phyloP scores from a whole-genome alignment of 768 basidiomycete genomes.

The Phlegmacium glaucopus region DNA sequence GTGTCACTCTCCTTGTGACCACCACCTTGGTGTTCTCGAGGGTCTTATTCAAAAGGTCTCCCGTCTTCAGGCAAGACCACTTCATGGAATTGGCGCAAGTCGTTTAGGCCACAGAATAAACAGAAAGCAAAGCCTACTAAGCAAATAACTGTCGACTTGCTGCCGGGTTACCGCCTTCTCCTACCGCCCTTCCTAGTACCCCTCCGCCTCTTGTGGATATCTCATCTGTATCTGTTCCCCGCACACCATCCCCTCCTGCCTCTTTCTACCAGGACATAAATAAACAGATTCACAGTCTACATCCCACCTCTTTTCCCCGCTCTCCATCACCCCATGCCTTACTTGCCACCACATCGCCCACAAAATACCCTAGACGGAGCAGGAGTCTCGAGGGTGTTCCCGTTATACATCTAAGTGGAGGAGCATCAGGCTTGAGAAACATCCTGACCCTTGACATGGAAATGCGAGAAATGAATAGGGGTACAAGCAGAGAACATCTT shows the following conservation, averaged over 20 bases:
- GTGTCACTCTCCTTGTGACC: no score
- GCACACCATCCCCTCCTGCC: slow-evolving; percentile 8
- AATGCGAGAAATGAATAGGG: slow-evolving; percentile 4
- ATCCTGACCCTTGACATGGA: slow-evolving; percentile 6
- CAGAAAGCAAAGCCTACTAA: no score
- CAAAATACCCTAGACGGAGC: slow-evolving; percentile 17
- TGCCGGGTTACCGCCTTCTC: slow-evolving; percentile 19
- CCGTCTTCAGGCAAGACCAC: no score
- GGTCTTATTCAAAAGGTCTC: no score
- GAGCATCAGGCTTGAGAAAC: slow-evolving; percentile 16
- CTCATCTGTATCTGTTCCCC: slow-evolving; percentile 13
- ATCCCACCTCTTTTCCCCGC: slow-evolving; percentile 12
- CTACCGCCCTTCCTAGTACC: slow-evolving; percentile 11
- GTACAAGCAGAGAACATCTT: slow-evolving; percentile 17
- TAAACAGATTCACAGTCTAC: slow-evolving; percentile 2
- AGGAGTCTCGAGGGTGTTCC: slow-evolving; percentile 24
- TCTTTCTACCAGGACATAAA: slow-evolving; percentile 3
- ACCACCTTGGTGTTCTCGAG: no score
- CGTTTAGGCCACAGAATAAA: no score
- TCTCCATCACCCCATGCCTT: no score
- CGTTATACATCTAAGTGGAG: slow-evolving; percentile 19
- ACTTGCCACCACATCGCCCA: slow-evolving; percentile 22
- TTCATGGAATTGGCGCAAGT: no score
- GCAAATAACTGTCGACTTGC: slow-evolving; percentile 17
- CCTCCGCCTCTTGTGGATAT: slow-evolving; percentile 2